These are phyloP conservation scores for Pyrrhoderma lamaoense DNA, from an alignment of 1,284 basidiomycete genomes.

Conservation along the genomic window DNA sequence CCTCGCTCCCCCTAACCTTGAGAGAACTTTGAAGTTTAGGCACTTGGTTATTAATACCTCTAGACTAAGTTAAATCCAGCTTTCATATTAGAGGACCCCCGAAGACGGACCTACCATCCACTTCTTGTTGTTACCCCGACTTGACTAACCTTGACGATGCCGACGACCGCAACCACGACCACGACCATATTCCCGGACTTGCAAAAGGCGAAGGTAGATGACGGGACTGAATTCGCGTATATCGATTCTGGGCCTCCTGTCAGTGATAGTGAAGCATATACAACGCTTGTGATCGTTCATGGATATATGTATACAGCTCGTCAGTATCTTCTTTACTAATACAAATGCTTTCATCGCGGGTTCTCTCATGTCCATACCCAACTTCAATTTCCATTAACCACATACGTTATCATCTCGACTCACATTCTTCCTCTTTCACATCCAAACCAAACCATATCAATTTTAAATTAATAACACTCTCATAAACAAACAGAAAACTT, in stretches of 20 bases:
- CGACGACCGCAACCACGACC: constrained; percentile 3
- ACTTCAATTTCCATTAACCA: no score
- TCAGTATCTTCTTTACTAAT: constrained; percentile 4
- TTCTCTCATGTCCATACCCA: no score
- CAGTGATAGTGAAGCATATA: constrained; percentile 4
- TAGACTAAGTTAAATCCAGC: no score
- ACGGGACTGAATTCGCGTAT: constrained; percentile 14
- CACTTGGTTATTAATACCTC: no score
- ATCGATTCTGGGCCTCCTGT: constrained; percentile 14
- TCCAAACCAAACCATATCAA: neutral
- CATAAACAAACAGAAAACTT: constrained; percentile 9
- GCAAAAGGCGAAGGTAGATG: constrained; percentile 1
- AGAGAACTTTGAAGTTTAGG: no score
- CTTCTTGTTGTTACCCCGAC: no score
- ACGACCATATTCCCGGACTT: neutral
- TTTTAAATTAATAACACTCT: neutral
- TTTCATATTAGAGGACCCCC: no score
- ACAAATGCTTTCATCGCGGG: no score
- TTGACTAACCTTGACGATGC: neutral
- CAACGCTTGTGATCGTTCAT: constrained; percentile 16
- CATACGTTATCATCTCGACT: no score
- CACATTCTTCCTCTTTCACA: neutral
- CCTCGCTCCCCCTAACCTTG: no score
- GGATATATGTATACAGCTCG: constrained; percentile 16
- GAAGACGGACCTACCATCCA: no score